Conservation (phyloP, 495 filamentous ascomycete species). For the Penicillium robsamsonii region DNA sequence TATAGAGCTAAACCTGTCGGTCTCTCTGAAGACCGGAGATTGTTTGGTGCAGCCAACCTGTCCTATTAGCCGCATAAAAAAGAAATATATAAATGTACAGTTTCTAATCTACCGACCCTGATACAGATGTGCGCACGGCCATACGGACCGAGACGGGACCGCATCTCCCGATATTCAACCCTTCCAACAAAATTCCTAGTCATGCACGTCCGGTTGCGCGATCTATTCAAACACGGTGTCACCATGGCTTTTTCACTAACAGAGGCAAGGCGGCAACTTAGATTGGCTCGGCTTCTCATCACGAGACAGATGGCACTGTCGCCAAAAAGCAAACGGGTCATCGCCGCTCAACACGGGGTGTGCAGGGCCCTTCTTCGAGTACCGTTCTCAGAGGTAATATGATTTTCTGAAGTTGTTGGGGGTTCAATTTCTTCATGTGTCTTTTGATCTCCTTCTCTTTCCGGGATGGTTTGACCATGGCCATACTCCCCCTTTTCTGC, state of each 20-base stretch:
- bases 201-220: constrained; percentile 27
- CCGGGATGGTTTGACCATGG: constrained; percentile 17
- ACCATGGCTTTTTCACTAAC: constrained; percentile 26
- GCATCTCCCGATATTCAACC: constrained; percentile 17
- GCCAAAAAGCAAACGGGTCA: constrained; percentile 18
- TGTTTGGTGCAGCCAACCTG: not conserved
- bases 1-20: not conserved
- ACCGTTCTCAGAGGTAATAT: constrained; percentile 7
- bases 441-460: constrained; percentile 18
- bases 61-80: not conserved
- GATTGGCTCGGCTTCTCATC: constrained; percentile 20
- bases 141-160: constrained; percentile 29
- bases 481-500: constrained; percentile 13
- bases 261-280: constrained; percentile 5
- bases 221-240: constrained; percentile 21
- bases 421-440: constrained; percentile 3
- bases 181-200: constrained; percentile 19
- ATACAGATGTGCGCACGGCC: constrained; percentile 20
- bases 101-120: constrained; percentile 3
- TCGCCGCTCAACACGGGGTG: constrained; percentile 13
- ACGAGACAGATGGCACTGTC: constrained; percentile 23
- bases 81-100: not conserved
- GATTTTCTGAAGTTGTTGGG: constrained; percentile 3
- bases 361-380: constrained; percentile 10
- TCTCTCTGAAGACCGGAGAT: too few species aligned